Evolutionary conservation across 805 yeast species (phyloP), one percentile per base, ranked within the genome.

Genomic region (Zygosaccharomyces siamensis): DNA sequence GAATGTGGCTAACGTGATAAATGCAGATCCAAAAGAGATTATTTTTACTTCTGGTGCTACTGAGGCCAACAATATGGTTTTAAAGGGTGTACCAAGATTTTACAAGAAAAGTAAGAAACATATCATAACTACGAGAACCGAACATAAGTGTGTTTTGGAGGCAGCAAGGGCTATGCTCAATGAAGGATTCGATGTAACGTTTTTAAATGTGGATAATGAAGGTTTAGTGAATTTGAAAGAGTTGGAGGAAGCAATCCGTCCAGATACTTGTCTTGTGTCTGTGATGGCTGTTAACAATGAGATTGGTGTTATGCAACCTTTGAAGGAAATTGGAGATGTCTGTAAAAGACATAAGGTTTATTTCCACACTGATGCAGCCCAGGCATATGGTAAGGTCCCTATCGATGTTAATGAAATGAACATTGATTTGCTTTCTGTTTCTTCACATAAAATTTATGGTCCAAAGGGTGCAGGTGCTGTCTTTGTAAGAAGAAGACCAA

Each of bases 21-120:
- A 81, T 27, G 99, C 99, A 30, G 96, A 93, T 66, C 87, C 98
- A 47, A 92, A 92, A 72, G 99, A 93, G 71, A 93, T 93, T 59
- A 85, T 93, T 42, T 90, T 93, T 74, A 93, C 98, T 0, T 84
- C 95, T 1, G 99, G 99, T 50, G 99, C 99, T 50, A 93, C 99
- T 4, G 99, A 93, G 69, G 82, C 93, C 40, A 93, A 93, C 72
- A 93, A 95, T 67, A 87, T 88, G 88, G 90, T 86, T 26, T 71
- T 93, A 58, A 93, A 93, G 71, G 99, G 99, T 64, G 95, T 93
- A 12, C 92, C 97, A 2, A 78, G 97, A 52, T 93, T 93, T 70
- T 93, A 92, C 74, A 79, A 80, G 51, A 86, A 85, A 62, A 84
- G 92, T 37, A 93, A 92, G 73, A 85, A 81, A 63, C 99, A 93